phyloP scores from a whole-genome alignment of 495 filamentous ascomycete genomes.

The Halenospora varia region DNA sequence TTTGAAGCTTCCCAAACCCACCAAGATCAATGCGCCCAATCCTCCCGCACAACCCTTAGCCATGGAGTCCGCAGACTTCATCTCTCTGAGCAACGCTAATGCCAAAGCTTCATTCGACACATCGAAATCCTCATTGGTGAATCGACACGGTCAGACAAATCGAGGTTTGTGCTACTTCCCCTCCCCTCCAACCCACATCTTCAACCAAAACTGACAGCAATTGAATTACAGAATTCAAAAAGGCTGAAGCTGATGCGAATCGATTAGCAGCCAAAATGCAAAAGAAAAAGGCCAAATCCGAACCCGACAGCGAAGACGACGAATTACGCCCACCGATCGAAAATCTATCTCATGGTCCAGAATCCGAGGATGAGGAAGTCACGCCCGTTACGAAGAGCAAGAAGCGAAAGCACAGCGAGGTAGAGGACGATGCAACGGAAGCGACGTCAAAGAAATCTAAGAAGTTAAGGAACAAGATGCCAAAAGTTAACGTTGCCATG shows the following conservation, averaged over 20 bases:
- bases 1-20: background rate
- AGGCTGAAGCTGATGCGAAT: background rate
- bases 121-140: background rate
- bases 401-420: background rate
- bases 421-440: background rate
- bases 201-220: background rate
- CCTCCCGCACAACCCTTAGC: background rate
- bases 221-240: background rate
- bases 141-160: background rate
- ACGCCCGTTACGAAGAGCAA: background rate
- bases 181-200: background rate
- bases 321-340: background rate
- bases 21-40: background rate
- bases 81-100: background rate
- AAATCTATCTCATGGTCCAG: background rate
- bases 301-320: background rate
- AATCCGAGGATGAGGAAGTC: background rate
- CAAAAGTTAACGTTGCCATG: too few relatives aligned
- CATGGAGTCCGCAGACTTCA: constrained; percentile 10
- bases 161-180: background rate
- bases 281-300: constrained; percentile 24
- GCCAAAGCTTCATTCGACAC: background rate
- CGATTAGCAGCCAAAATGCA: constrained; percentile 13
- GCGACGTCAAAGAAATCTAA: background rate
- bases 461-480: too few relatives aligned